Conservation (phyloP, 225 moss, liverwort and hornwort genomes). For the Neckera pumila region DNA sequence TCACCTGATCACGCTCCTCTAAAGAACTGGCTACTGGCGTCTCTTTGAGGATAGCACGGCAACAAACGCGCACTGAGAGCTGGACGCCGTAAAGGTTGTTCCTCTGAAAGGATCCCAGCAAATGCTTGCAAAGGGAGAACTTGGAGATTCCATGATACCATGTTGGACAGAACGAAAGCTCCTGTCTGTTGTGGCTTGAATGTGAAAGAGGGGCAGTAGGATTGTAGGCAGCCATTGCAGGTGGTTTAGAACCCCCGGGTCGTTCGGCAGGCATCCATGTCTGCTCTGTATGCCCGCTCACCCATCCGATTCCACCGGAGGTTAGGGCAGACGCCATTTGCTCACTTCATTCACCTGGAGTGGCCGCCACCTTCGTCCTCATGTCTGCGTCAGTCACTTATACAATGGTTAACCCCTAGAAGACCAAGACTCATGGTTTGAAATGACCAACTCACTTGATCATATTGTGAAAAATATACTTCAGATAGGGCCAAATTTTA, state of each 20-base stretch:
- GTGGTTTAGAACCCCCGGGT: slow-evolving; percentile 20
- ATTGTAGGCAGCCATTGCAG: slow-evolving; percentile 6
- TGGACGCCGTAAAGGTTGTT: slow-evolving; percentile 15
- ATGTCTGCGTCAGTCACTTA: not conserved
- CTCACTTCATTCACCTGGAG: slow-evolving; percentile 9
- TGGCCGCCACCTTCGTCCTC: slow-evolving; percentile 1
- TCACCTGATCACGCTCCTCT: not conserved
- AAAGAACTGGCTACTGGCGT: slow-evolving; percentile 14
- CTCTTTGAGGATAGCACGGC: slow-evolving; percentile 23
- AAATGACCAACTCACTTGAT: not conserved
- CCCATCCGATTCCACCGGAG: slow-evolving; percentile 17
- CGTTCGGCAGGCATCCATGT: slow-evolving; percentile 31
- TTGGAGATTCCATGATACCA: slow-evolving; percentile 7
- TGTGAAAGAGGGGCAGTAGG: not conserved
- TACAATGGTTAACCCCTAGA: not conserved
- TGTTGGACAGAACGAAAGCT: not conserved
- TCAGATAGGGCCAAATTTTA: not conserved
- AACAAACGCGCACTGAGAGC: slow-evolving; percentile 25
- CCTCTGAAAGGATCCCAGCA: slow-evolving; percentile 14
- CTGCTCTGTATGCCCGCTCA: slow-evolving; percentile 23
- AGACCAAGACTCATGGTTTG: not conserved
- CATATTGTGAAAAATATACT: not conserved
- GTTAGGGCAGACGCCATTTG: slow-evolving; percentile 13
- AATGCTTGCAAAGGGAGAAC: slow-evolving; percentile 8
- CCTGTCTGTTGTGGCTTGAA: not conserved